Percentiles rank a stretch among this genome's conserved stretches.
phyloP scores from a whole-genome alignment of 1,284 basidiomycete genomes.

The Naganishia cerealis region DNA sequence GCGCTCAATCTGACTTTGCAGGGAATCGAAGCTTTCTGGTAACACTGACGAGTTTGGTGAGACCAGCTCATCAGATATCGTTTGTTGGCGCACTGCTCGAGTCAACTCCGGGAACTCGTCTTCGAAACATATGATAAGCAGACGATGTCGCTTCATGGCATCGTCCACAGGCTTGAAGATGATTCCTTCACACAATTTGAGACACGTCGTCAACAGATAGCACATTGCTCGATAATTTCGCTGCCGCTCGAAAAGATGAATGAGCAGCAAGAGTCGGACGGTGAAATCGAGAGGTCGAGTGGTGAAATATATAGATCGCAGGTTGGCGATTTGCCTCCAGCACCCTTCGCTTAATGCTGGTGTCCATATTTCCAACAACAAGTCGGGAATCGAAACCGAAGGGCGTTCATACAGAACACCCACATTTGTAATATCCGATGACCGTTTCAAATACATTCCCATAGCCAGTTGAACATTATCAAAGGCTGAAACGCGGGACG shows the following conservation, averaged over 20 bases:
- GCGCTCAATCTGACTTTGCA: background rate
- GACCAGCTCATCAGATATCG: background rate
- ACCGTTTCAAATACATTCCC: constrained; percentile 5
- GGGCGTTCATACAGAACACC: background rate
- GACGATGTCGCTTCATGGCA: constrained; percentile 6
- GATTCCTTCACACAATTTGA: background rate
- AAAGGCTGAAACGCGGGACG: background rate
- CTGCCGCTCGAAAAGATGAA: constrained; percentile 12
- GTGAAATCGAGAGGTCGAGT: background rate
- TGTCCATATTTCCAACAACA: background rate
- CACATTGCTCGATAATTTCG: constrained; percentile 6
- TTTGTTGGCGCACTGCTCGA: background rate
- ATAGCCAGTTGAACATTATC: background rate
- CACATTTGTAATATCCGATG: background rate
- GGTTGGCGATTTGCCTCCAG: background rate
- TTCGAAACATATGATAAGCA: background rate
- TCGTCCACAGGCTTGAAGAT: constrained; percentile 3
- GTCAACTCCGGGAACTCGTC: constrained; percentile 5
- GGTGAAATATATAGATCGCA: background rate
- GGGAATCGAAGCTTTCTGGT: background rate
- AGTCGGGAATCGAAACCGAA: background rate
- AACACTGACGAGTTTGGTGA: background rate
- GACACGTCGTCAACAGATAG: background rate
- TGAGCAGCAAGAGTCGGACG: constrained; percentile 1
- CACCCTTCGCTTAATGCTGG: background rate